phyloP scores from a whole-genome alignment of 495 filamentous ascomycete species.

The Talaromyces ruber region DNA sequence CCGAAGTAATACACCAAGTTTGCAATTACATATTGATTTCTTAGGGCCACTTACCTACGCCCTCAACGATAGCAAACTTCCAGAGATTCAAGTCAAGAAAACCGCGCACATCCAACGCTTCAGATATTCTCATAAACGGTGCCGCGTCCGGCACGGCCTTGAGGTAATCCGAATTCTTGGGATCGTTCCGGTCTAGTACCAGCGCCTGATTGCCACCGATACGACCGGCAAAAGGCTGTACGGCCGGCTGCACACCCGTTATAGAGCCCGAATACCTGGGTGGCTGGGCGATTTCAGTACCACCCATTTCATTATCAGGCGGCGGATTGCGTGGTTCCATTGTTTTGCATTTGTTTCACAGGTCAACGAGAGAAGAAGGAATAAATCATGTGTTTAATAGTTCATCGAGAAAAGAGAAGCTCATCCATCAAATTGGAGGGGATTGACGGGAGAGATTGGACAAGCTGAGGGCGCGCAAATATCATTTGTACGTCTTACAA shows the following conservation, averaged over 20 bases:
- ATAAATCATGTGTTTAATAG: not conserved
- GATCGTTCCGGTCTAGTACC: slow-evolving; percentile 28
- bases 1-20: not conserved
- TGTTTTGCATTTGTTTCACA: not conserved
- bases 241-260: not conserved
- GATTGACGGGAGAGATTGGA: not conserved
- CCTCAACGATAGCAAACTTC: slow-evolving; percentile 36
- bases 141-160: slow-evolving; percentile 37
- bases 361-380: not conserved
- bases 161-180: slow-evolving; percentile 22
- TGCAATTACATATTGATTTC: not conserved
- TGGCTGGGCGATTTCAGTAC: not conserved
- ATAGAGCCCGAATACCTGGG: not conserved
- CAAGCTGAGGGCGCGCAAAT: not conserved
- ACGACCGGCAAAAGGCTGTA: slow-evolving; percentile 36
- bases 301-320: not conserved
- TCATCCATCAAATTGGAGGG: not conserved
- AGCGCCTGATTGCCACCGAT: slow-evolving; percentile 41
- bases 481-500: not conserved
- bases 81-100: slow-evolving; percentile 33
- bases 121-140: slow-evolving; percentile 27
- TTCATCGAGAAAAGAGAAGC: not conserved
- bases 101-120: slow-evolving; percentile 26
- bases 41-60: slow-evolving; percentile 14
- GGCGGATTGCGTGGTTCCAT: not conserved